Evolutionary conservation across 352 stramenopile genomes (phyloP).

Genomic region (Hyaloperonospora arabidopsidis): DNA sequence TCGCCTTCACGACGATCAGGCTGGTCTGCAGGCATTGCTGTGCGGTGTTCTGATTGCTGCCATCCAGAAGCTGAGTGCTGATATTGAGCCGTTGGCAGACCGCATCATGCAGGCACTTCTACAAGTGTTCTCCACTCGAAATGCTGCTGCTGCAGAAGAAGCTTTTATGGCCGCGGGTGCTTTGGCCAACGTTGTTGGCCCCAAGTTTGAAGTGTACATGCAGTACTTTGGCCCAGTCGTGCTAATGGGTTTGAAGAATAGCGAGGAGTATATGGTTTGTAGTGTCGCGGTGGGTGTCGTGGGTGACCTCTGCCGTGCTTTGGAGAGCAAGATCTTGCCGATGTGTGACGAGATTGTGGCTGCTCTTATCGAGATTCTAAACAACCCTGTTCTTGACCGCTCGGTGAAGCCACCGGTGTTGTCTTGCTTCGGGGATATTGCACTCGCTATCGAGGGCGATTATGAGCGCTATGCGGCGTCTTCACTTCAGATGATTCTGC

Average conservation of each 20-base stretch:
- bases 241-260: conserved; percentile 89
- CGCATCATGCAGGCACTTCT: conserved; percentile 94
- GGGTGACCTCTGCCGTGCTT: conserved; percentile 91
- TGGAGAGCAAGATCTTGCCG: conserved; percentile 87
- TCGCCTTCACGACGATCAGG: conserved; percentile 67
- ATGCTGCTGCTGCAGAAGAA: conserved; percentile 92
- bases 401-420: conserved; percentile 95
- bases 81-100: conserved; percentile 86
- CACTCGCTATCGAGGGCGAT: conserved; percentile 90
- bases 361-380: conserved; percentile 91
- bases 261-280: conserved; percentile 95
- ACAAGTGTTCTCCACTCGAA: conserved; percentile 90
- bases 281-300: conserved; percentile 92
- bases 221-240: conserved; percentile 88
- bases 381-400: conserved; percentile 89
- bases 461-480: conserved; percentile 84
- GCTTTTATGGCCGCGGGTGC: conserved; percentile 92
- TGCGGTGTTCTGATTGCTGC: conserved; percentile 91
- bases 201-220: conserved; percentile 95
- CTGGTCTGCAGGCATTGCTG: conserved; percentile 78
- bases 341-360: conserved; percentile 93
- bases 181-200: conserved; percentile 88
- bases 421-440: conserved; percentile 95
- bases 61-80: conserved; percentile 87
- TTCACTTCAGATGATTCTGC: conserved; percentile 81